Conservation (phyloP, 2,329 filamentous ascomycete species). For the Ophiostoma himal-ulmi region DNA sequence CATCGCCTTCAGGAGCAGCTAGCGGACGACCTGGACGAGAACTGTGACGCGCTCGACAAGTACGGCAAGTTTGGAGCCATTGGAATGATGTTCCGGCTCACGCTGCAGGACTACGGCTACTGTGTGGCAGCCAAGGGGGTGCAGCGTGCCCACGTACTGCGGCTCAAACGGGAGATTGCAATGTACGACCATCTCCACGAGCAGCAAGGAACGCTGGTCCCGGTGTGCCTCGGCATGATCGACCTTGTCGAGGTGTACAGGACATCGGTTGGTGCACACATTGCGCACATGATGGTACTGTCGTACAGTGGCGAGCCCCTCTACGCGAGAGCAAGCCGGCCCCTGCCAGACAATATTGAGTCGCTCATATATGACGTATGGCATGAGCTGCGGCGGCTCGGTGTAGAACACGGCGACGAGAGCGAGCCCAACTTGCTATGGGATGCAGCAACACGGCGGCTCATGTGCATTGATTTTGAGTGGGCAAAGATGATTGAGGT, state of each 20-base stretch:
- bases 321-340: neutral
- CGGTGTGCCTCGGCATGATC: constrained; percentile 10
- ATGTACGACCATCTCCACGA: neutral
- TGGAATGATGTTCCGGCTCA: constrained; percentile 17
- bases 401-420: neutral
- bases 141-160: neutral
- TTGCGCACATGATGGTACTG: constrained; percentile 20
- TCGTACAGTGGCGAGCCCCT: constrained; percentile 17
- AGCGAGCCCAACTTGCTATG: neutral
- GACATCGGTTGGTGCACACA: neutral
- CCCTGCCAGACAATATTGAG: neutral
- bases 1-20: constrained; percentile 14
- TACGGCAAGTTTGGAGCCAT: constrained; percentile 16
- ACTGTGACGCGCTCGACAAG: constrained; percentile 19
- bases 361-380: neutral
- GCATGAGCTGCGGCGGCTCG: neutral
- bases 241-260: neutral
- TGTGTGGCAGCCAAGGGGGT: constrained; percentile 18
- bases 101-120: constrained; percentile 17
- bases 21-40: neutral
- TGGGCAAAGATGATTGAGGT: neutral
- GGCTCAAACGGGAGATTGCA: neutral
- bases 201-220: constrained; percentile 18
- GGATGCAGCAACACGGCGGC: neutral
- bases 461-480: constrained; percentile 3